Base-by-base conservation (phyloP, 228 moss, liverwort and hornwort species). In the Sphagnum fallax region DNA sequence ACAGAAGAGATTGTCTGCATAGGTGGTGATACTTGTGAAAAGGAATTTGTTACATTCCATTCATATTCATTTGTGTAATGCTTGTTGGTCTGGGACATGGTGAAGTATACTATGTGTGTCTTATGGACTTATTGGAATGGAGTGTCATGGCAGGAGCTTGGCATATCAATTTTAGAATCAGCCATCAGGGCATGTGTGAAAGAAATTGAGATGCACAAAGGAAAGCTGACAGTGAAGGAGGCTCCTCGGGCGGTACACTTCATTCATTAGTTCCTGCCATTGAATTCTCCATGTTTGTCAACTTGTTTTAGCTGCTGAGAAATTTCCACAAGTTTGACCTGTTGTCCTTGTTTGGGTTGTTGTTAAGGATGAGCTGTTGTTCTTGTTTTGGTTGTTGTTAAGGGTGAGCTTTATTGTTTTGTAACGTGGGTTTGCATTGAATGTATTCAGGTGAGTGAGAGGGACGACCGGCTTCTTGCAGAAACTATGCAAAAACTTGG, bases 191-290 rank as follows among this genome's bases (percentile, higher is more conserved):
- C 90, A 73, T 93, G 91, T 60, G 73, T 80, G 6, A 93, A 90
- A 69, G 93, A 98, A 69, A 98, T 98, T 67, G 93, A 93, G 61
- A 93, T 87, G 76, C 85, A 91, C 80, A 88, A 91, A 87, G 97
- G 97, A 77, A 98, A 98, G 82, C 93, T 98, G 67, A 61, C 84
- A 4, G 88, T 98, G 10, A 98, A 98, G 81, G 93, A 93, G 66
- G 82, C 96, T 58, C 93, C 96, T 49, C 84, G 96, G 60, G 97
- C 91, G 79, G 97, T 95, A 92, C 18, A 4, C 49, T 63, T 9
- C 16, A 2, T 18, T 6, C 47, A 49, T 1, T 4, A 47, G 52
- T 73, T n/a, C 69, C 50, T 57, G 8, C 58, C 79, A 79, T 74
- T 82, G 69, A 85, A 76, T 60, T 58, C 58, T 58, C 58, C 58